These are phyloP conservation scores for Saccharomycopsis crataegensis DNA, from an alignment of 1,139 yeast species.

Conservation along the genomic window DNA sequence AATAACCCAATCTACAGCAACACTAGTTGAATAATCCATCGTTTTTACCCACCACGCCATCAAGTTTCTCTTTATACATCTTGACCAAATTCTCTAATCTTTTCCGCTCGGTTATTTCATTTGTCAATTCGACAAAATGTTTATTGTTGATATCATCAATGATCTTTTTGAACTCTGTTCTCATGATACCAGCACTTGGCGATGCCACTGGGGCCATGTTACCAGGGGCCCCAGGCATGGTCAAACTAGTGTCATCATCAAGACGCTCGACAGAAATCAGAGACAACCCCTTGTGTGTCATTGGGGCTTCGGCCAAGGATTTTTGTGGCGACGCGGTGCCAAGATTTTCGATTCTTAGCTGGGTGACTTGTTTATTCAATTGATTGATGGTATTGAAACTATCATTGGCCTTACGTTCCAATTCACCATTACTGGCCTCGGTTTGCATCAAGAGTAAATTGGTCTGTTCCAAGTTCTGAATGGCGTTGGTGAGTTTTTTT, in stretches of 20 bases:
- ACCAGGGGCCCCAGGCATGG: not conserved
- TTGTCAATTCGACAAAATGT: constrained; percentile 50
- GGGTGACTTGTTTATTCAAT: constrained; percentile 41
- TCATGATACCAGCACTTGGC: constrained; percentile 27
- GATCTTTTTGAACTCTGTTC: constrained; percentile 65
- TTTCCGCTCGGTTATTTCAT: constrained; percentile 48
- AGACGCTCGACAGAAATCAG: not conserved
- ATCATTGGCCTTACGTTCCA: constrained; percentile 29
- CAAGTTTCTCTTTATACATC: constrained; percentile 25
- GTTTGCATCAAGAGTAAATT: constrained; percentile 27
- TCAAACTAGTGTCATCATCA: not conserved
- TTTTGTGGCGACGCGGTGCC: not conserved
- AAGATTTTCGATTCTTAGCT: constrained; percentile 40
- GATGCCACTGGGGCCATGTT: not conserved
- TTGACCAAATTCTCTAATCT: constrained; percentile 39
- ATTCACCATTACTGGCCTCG: constrained; percentile 29
- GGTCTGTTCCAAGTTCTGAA: constrained; percentile 28
- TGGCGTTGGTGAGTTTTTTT: constrained; percentile 33
- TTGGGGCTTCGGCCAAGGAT: not conserved
- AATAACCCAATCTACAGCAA: not conserved
- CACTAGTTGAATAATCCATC: not conserved
- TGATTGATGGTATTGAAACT: constrained; percentile 40
- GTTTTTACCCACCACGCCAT: not conserved
- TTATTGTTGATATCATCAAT: constrained; percentile 56
- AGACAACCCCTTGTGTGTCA: not conserved